Evolutionary conservation across 2,329 filamentous ascomycete species (phyloP).

Genomic region (Paecilomyces formosus): DNA sequence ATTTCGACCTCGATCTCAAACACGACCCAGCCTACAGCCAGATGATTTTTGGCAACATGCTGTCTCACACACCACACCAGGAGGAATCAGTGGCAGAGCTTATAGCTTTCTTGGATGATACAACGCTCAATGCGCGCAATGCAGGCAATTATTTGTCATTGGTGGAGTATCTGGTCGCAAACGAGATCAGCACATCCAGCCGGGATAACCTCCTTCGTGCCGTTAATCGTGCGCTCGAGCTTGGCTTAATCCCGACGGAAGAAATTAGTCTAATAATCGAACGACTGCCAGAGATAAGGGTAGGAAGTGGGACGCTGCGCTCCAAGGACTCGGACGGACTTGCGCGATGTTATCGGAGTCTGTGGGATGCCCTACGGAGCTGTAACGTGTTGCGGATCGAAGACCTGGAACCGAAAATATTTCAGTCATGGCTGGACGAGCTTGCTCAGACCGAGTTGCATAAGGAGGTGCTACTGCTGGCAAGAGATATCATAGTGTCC

Average conservation of each 20-base stretch:
- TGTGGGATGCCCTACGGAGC: constrained; percentile 31
- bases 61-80: constrained; percentile 9
- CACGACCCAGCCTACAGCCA: constrained; percentile 27
- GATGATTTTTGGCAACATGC: constrained; percentile 25
- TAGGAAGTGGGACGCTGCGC: constrained; percentile 8
- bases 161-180: constrained; percentile 17
- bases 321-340: constrained; percentile 11
- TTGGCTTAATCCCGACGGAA: constrained; percentile 25
- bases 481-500: constrained; percentile 22
- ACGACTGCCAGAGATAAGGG: constrained; percentile 14
- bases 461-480: constrained; percentile 13
- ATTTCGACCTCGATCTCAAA: constrained; percentile 24
- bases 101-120: constrained; percentile 27
- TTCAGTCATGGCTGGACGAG: constrained; percentile 24
- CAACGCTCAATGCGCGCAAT: constrained; percentile 25
- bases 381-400: constrained; percentile 26
- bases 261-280: constrained; percentile 26
- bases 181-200: constrained; percentile 9
- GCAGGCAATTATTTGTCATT: constrained; percentile 27
- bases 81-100: constrained; percentile 13
- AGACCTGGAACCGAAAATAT: constrained; percentile 22
- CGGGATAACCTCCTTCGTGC: constrained; percentile 16
- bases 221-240: constrained; percentile 22
- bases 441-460: constrained; percentile 11
- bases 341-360: constrained; percentile 15